Conservation (phyloP, 1,139 yeast species). For the Candida frijolesensis region DNA sequence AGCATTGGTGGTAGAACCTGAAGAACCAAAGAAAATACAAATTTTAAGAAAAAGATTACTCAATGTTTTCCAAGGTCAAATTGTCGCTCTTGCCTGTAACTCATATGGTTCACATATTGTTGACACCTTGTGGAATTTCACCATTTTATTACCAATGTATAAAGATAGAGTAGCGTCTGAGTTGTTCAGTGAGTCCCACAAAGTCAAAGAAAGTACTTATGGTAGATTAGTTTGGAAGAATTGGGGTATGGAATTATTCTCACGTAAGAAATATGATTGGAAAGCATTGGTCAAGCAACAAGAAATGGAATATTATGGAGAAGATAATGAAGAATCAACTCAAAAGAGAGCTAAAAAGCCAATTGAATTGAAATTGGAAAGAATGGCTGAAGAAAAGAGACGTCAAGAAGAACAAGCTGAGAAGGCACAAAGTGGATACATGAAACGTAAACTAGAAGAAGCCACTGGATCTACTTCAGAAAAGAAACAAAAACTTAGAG, state of each 20-base stretch:
- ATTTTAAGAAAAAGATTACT: slow-evolving; percentile 68
- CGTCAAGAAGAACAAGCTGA: slow-evolving; percentile 29
- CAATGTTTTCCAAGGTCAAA: slow-evolving; percentile 58
- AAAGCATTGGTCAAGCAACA: slow-evolving; percentile 70
- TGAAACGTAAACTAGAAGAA: slow-evolving; percentile 24
- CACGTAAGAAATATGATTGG: slow-evolving; percentile 83
- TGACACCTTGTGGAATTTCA: slow-evolving; percentile 81
- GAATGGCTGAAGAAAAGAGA: slow-evolving; percentile 36
- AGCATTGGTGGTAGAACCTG: slow-evolving; percentile 45
- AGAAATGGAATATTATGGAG: slow-evolving; percentile 53
- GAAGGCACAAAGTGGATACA: slow-evolving; percentile 18
- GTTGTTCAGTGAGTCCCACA: slow-evolving; percentile 58
- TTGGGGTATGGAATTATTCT: slow-evolving; percentile 82
- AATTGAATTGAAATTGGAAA: slow-evolving; percentile 48
- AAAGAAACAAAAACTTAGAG: slow-evolving; percentile 30
- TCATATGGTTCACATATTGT: slow-evolving; percentile 92
- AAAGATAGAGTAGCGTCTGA: slow-evolving; percentile 84
- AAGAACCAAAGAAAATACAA: slow-evolving; percentile 52
- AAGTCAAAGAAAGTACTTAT: slow-evolving; percentile 80
- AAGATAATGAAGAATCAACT: slow-evolving; percentile 19
- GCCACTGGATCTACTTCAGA: slow-evolving; percentile 18
- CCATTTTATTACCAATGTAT: slow-evolving; percentile 75
- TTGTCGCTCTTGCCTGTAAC: slow-evolving; percentile 71
- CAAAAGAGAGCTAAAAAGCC: slow-evolving; percentile 35
- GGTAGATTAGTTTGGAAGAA: slow-evolving; percentile 95